Conservation (phyloP, 2,329 filamentous ascomycete species). For the Arthrobotrys sphaeroides region DNA sequence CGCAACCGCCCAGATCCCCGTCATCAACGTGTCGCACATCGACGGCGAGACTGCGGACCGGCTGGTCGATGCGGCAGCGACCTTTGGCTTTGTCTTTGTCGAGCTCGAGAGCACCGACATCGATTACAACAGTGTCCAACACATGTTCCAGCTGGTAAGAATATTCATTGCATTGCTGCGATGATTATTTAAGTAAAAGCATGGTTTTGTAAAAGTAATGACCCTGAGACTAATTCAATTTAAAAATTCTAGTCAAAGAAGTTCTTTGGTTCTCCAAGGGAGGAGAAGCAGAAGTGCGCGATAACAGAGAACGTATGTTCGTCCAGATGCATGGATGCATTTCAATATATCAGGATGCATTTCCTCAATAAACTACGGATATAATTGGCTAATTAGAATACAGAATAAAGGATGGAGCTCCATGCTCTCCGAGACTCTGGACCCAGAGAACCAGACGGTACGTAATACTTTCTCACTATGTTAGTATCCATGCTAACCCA, state of each 20-base stretch:
- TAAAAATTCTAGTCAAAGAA: conserved; percentile 73
- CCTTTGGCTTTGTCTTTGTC: conserved; percentile 90
- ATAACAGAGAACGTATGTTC: conserved; percentile 71
- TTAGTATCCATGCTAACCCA: background rate
- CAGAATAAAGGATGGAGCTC: conserved; percentile 88
- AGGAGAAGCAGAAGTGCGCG: conserved; percentile 77
- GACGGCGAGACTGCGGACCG: conserved; percentile 70
- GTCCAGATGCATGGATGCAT: too few relatives aligned
- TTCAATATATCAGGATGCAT: too few relatives aligned
- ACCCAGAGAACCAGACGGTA: conserved; percentile 82
- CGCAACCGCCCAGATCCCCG: conserved; percentile 68
- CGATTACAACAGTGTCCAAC: conserved; percentile 71
- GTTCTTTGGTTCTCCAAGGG: conserved; percentile 75
- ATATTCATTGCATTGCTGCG: background rate
- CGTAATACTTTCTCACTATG: conserved; percentile 55
- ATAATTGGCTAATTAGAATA: background rate
- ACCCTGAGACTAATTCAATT: too few relatives aligned
- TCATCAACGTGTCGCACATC: conserved; percentile 79
- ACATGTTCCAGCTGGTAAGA: conserved; percentile 77
- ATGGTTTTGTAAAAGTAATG: background rate
- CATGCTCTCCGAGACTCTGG: conserved; percentile 87
- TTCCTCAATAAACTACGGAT: too few relatives aligned
- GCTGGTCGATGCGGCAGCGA: conserved; percentile 80
- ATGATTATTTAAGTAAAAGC: background rate
- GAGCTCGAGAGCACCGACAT: conserved; percentile 78